Conservation (phyloP, 768 basidiomycete species). For the Pleurotus djamor region DNA sequence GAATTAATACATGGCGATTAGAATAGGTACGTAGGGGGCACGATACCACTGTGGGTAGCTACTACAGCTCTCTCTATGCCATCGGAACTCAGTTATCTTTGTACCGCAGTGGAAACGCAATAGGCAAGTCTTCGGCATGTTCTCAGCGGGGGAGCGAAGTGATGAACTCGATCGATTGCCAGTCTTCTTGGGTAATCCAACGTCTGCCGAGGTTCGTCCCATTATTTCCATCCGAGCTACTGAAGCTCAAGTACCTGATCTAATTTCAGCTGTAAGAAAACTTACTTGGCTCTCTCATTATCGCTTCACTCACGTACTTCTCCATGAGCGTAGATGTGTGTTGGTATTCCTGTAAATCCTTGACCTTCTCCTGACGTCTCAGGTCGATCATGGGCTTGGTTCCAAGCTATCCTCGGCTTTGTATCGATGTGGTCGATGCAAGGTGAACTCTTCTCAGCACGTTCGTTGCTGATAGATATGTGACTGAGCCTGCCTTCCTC, state of each 20-base stretch:
- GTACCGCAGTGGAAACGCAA: background rate
- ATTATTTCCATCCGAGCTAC: background rate
- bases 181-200: conserved; percentile 5
- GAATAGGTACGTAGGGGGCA: conserved; percentile 4
- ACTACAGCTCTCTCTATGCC: background rate
- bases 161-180: background rate
- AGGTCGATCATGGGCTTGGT: conserved; percentile 1
- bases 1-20: background rate
- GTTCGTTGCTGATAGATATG: background rate
- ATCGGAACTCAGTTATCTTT: background rate
- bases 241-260: background rate
- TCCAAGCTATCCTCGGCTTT: background rate
- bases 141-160: background rate
- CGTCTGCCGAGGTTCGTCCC: background rate
- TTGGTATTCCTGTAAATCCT: background rate
- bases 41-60: background rate
- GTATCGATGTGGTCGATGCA: conserved; percentile 2
- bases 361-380: background rate
- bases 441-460: background rate
- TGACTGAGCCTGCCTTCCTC: background rate
- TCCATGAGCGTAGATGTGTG: background rate
- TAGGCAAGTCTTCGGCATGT: background rate
- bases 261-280: background rate
- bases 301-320: background rate
- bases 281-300: no score